phyloP scores from a whole-genome alignment of 345 rosid species.

The Bruguiera gymnorhiza region DNA sequence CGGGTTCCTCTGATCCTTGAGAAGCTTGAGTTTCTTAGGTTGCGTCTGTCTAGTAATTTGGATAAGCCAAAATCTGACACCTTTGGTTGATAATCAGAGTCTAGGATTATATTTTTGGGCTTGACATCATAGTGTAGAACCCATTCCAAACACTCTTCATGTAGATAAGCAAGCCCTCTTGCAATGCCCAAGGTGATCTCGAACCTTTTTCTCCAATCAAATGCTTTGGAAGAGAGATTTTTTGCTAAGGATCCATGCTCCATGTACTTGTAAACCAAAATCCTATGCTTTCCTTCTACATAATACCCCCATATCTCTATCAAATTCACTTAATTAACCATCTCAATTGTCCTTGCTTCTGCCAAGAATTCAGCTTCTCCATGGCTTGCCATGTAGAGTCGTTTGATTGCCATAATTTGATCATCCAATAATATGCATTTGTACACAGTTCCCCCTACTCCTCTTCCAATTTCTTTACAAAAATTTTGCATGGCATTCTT shows the following conservation, averaged over 20 bases:
- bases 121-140: slow-evolving; percentile 12
- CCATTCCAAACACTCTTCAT: slow-evolving; percentile 13
- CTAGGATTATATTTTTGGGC: slow-evolving; percentile 8
- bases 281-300: slow-evolving; percentile 20
- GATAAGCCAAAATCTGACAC: slow-evolving; percentile 14
- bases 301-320: slow-evolving; percentile 32
- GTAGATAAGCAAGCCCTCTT: slow-evolving; percentile 15
- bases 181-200: slow-evolving; percentile 2
- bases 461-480: slow-evolving; percentile 25
- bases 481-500: slow-evolving; percentile 17
- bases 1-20: slow-evolving; percentile 11
- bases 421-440: slow-evolving; percentile 18
- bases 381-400: slow-evolving; percentile 15
- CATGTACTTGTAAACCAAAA: slow-evolving; percentile 11
- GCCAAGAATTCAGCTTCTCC: slow-evolving; percentile 32
- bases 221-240: slow-evolving; percentile 1
- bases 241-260: slow-evolving; percentile 11
- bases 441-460: slow-evolving; percentile 22
- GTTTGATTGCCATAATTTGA: slow-evolving; percentile 21
- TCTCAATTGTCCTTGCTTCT: slow-evolving; percentile 32
- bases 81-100: slow-evolving; percentile 1
- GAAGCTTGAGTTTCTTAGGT: not conserved
- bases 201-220: slow-evolving; percentile 6
- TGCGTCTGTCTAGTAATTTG: not conserved
- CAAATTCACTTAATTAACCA: slow-evolving; percentile 30